Evolutionary conservation across 805 yeast genomes (phyloP), one percentile per base, ranked within the genome.

Genomic region (Saccharomycopsis javanensis): DNA sequence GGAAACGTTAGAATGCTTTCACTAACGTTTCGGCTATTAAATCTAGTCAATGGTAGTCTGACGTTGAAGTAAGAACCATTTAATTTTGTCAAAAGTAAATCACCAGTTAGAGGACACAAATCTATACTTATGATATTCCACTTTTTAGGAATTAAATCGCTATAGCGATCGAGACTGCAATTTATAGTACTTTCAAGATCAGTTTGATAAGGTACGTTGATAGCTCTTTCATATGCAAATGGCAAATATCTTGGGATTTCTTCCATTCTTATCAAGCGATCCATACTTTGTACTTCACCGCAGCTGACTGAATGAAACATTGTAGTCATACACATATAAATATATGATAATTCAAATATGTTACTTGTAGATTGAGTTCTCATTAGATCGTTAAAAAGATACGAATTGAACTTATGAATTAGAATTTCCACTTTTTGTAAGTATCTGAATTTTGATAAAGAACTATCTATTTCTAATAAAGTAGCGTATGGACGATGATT

Each of bases 61-160:
- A 86, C 55, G 53, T 78, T 70, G 15, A 78, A 72, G 3, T 84
- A 85, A 1, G 62, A 63, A 0, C 59, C 64, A 55, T 59, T 31
- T 74, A 38, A 72, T 67, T 60, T 79, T 75, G 3, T 85, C 69
- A 3, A 89, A 57, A 0, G 84, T 28, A 90, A 69, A 64, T 81
- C 83, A 0, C 83, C 86, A 7, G 83, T 76, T 7, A 73, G 63
- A 0, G 79, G 70, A 60, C 88, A 82, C 7, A 80, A 65, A 63
- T 85, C 91, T 25, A 90, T 68, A 0, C 85, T 73, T 0, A 88
- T 69, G 0, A 84, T 77, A 2, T 73, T 64, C 91, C 90, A 85
- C 20, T 69, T 67, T 0, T 66, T 57, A 0, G 87, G 86, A 6
- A 79, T 28, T 6, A 16, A 50, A 28, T 28, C 16, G 10, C 28